Conservation (phyloP, 1,284 basidiomycete species). For the Porogramme epimiltina region DNA sequence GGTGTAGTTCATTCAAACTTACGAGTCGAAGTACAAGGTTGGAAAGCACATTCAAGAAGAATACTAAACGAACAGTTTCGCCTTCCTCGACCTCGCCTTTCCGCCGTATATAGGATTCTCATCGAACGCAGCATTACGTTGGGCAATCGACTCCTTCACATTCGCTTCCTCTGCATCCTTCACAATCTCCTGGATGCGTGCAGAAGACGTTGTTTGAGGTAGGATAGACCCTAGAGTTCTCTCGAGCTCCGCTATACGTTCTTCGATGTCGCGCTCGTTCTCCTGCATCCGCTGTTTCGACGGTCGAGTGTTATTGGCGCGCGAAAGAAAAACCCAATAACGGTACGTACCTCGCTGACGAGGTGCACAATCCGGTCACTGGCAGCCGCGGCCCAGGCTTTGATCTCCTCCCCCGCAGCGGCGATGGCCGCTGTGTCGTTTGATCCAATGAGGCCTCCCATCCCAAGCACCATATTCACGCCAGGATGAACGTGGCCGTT, state of each 20-base stretch:
- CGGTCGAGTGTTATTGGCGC: not conserved
- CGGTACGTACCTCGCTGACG: constrained; percentile 2
- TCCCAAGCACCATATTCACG: constrained; percentile 14
- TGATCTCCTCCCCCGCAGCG: constrained; percentile 2
- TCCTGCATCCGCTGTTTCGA: constrained; percentile 4
- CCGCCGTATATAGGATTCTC: constrained; percentile 6
- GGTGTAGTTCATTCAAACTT: too few species aligned
- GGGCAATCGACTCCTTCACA: not conserved
- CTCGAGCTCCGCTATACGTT: constrained; percentile 6
- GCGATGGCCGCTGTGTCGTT: constrained; percentile 1
- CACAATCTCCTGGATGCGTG: constrained; percentile 5
- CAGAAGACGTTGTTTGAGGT: not conserved
- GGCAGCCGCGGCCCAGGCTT: constrained; percentile 9
- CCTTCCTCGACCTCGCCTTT: not conserved
- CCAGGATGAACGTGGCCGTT: constrained; percentile 10
- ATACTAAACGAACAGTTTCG: constrained; percentile 2
- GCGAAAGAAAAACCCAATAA: not conserved
- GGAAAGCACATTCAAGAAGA: too few species aligned
- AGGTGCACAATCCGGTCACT: constrained; percentile 5
- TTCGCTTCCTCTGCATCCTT: constrained; percentile 1
- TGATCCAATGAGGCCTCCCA: constrained; percentile 10
- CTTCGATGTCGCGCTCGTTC: constrained; percentile 8
- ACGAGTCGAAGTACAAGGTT: too few species aligned
- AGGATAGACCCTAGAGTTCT: constrained; percentile 5
- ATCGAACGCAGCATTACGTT: not conserved